phyloP scores from a whole-genome alignment of 768 basidiomycete genomes.

The Boletus tomentosulus region DNA sequence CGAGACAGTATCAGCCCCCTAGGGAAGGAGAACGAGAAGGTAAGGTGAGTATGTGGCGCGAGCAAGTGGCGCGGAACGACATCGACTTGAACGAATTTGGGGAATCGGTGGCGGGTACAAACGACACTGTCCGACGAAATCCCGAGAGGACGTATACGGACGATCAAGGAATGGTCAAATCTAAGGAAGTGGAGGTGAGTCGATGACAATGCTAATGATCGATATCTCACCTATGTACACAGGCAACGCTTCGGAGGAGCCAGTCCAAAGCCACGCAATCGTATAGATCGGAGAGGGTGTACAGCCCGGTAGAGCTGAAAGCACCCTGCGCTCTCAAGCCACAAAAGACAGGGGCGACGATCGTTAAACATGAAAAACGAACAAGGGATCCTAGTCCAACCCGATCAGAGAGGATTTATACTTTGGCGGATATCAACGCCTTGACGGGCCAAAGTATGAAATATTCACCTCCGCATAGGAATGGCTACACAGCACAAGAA shows the following conservation, averaged over 20 bases:
- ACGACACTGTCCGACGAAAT: slow-evolving; percentile 11
- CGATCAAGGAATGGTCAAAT: slow-evolving; percentile 12
- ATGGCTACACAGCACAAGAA: slow-evolving; percentile 8
- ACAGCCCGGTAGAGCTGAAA: slow-evolving; percentile 21
- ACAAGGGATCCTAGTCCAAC: slow-evolving; percentile 24
- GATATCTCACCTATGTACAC: background rate
- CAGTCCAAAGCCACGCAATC: slow-evolving; percentile 22
- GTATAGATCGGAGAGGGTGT: slow-evolving; percentile 22
- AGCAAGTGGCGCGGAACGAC: slow-evolving; percentile 44
- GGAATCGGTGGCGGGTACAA: slow-evolving; percentile 10
- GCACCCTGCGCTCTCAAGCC: slow-evolving; percentile 11
- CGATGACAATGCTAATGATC: background rate
- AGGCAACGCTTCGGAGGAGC: slow-evolving; percentile 18
- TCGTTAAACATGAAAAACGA: slow-evolving; percentile 17
- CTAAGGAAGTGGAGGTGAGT: slow-evolving; percentile 24
- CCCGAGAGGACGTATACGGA: slow-evolving; percentile 9
- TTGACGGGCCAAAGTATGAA: slow-evolving; percentile 26
- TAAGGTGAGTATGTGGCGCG: slow-evolving; percentile 54
- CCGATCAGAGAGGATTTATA: slow-evolving; percentile 33
- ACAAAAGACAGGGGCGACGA: slow-evolving; percentile 11
- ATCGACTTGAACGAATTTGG: slow-evolving; percentile 20
- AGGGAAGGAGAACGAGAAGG: slow-evolving; percentile 16
- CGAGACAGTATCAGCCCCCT: slow-evolving; percentile 6
- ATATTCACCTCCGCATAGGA: slow-evolving; percentile 21
- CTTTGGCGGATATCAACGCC: slow-evolving; percentile 32